Percentiles rank a stretch among this genome's conserved stretches.
Evolutionary conservation across 2,329 filamentous ascomycete species (phyloP).

Genomic region (Claviceps sorghi): DNA sequence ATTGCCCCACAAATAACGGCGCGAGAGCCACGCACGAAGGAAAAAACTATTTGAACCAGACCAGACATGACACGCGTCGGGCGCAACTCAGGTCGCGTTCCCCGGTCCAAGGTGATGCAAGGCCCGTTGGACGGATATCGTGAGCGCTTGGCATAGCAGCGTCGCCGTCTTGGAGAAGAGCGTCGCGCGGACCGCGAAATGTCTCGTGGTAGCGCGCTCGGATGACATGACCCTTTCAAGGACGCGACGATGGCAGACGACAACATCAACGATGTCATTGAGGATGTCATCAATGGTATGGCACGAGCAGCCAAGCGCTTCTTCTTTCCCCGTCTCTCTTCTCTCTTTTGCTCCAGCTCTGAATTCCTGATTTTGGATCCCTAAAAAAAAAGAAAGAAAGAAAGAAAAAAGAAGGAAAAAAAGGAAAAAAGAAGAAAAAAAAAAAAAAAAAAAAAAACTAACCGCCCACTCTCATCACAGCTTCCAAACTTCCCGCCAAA

Average conservation of each 20-base stretch:
- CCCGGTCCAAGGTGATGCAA: background rate
- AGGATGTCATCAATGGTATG: slow-evolving; percentile 22
- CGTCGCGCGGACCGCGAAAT: background rate
- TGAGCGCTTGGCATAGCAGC: background rate
- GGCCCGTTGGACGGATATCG: background rate
- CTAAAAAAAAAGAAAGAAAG: no score
- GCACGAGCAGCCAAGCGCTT: background rate
- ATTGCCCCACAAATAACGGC: background rate
- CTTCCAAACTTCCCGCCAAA: slow-evolving; percentile 48
- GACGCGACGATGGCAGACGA: slow-evolving; percentile 13
- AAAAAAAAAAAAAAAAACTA: background rate
- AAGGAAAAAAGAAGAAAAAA: background rate
- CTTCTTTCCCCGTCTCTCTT: background rate
- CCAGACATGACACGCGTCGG: background rate
- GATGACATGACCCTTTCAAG: background rate
- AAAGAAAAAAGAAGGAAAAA: background rate
- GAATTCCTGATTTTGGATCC: no score
- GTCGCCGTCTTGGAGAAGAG: background rate
- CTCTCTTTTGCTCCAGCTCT: background rate
- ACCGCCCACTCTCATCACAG: slow-evolving; percentile 19
- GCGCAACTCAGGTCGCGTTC: background rate
- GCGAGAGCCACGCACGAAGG: background rate
- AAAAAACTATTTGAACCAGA: background rate
- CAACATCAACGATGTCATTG: slow-evolving; percentile 21
- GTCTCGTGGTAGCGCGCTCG: background rate